These are phyloP conservation scores for Stentor roeselii DNA, from an alignment of 73 alveolate species.

Conservation along the genomic window DNA sequence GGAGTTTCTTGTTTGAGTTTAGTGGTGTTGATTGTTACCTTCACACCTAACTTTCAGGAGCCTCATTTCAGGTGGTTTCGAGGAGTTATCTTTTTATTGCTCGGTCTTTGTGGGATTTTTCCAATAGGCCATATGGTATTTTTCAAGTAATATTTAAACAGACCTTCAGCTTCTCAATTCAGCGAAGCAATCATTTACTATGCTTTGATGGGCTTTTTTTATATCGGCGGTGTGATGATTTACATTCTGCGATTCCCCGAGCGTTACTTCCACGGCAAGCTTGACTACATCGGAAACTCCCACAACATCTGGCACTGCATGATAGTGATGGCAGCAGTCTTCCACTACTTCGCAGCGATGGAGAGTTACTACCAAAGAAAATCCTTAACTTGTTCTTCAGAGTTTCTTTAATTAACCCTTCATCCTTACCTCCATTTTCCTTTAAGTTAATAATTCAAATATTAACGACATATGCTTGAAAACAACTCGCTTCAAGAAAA, in stretches of 20 bases:
- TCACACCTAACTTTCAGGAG: slow-evolving; percentile 71
- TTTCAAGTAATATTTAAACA: slow-evolving; percentile 9
- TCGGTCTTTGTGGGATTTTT: slow-evolving; percentile 81
- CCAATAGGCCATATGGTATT: slow-evolving; percentile 65
- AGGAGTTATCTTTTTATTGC: slow-evolving; percentile 71
- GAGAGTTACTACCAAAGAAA: not conserved
- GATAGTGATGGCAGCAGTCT: slow-evolving; percentile 22
- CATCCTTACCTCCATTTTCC: not conserved
- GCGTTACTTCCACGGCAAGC: slow-evolving; percentile 62
- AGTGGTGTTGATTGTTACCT: slow-evolving; percentile 62
- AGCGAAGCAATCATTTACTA: slow-evolving; percentile 31
- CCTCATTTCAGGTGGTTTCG: slow-evolving; percentile 75
- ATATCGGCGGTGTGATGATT: slow-evolving; percentile 49
- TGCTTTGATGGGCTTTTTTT: slow-evolving; percentile 54
- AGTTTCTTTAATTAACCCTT: not conserved
- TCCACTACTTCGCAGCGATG: slow-evolving; percentile 14
- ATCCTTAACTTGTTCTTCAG: not conserved
- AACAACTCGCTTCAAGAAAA: not conserved
- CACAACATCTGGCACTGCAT: slow-evolving; percentile 29
- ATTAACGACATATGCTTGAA: not conserved
- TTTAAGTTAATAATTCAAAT: not conserved
- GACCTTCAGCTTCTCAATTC: slow-evolving; percentile 29
- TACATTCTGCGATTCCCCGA: slow-evolving; percentile 77
- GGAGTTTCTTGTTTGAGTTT: slow-evolving; percentile 42
- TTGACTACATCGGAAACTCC: slow-evolving; percentile 60